Evolutionary conservation across 192 early-diverging fungal genomes (phyloP).

Genomic region (Gigaspora rosea): DNA sequence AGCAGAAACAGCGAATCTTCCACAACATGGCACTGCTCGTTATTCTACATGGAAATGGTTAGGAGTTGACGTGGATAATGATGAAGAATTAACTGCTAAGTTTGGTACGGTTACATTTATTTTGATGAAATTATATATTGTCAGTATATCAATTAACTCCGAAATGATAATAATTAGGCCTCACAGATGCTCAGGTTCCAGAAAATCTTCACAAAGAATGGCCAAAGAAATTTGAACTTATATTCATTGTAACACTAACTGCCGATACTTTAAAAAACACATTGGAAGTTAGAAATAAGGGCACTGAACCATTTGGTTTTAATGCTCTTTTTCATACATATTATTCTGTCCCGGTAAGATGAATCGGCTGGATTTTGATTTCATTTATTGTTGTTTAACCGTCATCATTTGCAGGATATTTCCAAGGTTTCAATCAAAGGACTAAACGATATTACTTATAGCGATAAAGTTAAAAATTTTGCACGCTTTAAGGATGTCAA

Average conservation of each 20-base stretch:
- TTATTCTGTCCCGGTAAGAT: constrained; percentile 63
- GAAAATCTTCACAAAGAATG: constrained; percentile 57
- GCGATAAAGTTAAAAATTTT: constrained; percentile 71
- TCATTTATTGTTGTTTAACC: too few relatives aligned
- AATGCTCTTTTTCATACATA: constrained; percentile 95
- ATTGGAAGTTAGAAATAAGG: constrained; percentile 77
- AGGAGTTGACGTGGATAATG: constrained; percentile 49
- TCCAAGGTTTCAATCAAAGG: constrained; percentile 61
- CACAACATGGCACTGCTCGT: constrained; percentile 74
- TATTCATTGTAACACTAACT: constrained; percentile 80
- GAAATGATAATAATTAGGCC: constrained; percentile 35
- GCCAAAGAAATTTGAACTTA: constrained; percentile 74
- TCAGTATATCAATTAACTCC: background rate
- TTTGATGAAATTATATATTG: background rate
- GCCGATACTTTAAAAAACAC: constrained; percentile 71
- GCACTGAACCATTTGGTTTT: constrained; percentile 70
- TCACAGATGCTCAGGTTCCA: constrained; percentile 60
- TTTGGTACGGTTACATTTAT: constrained; percentile 43
- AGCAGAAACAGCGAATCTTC: constrained; percentile 50
- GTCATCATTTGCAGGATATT: constrained; percentile 53
- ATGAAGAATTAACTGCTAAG: constrained; percentile 48
- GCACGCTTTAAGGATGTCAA: constrained; percentile 44
- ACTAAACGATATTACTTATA: constrained; percentile 61
- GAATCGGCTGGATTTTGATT: too few relatives aligned
- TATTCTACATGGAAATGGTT: constrained; percentile 59